These are phyloP conservation scores for Areca catechu DNA, from an alignment of 176 grass and related monocot genomes.

Conservation along the genomic window DNA sequence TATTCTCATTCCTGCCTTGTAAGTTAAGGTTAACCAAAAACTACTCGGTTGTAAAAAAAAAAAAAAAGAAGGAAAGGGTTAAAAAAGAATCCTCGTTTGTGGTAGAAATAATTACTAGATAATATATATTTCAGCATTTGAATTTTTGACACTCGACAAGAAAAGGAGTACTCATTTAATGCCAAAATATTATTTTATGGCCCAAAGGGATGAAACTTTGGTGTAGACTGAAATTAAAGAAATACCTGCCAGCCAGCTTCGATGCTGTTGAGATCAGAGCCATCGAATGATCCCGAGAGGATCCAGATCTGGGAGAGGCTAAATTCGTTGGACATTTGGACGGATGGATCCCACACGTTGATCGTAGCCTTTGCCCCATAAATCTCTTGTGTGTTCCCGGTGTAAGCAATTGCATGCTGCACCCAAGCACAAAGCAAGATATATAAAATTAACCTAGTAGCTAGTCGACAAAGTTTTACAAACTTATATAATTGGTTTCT, in stretches of 20 bases:
- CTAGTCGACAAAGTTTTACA: too few relatives aligned
- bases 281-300: background rate
- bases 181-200: too few relatives aligned
- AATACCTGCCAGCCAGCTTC: conserved; percentile 18
- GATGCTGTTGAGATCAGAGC: conserved; percentile 11
- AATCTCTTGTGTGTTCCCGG: background rate
- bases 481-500: too few relatives aligned
- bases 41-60: too few relatives aligned
- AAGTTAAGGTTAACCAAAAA: background rate
- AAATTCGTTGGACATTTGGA: background rate
- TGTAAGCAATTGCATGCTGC: conserved; percentile 10
- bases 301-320: conserved; percentile 19
- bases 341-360: conserved; percentile 12
- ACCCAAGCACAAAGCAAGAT: background rate
- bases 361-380: conserved; percentile 11
- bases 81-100: background rate
- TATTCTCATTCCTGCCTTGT: too few relatives aligned
- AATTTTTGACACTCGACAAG: conserved; percentile 4
- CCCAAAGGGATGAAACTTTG: background rate
- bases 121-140: conserved; percentile 5
- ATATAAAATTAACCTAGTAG: too few relatives aligned
- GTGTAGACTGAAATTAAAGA: background rate
- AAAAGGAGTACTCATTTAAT: too few relatives aligned
- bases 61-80: background rate
- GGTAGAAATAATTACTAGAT: background rate